These are phyloP conservation scores for Cyberlindnera sargentensis DNA, from an alignment of 805 yeast species.

Conservation along the genomic window DNA sequence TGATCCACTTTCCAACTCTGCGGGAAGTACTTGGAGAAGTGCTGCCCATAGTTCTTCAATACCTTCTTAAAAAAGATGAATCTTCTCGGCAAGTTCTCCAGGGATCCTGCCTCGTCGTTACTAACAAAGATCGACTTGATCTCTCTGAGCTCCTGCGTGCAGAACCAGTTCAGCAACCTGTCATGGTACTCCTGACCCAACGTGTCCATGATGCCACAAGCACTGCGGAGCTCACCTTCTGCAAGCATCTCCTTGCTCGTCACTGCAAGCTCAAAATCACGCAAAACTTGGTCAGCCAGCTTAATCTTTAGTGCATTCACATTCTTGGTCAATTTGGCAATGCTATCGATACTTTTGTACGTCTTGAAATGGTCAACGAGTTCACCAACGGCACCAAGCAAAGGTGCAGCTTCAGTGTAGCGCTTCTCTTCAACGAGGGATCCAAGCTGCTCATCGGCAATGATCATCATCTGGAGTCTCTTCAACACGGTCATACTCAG, in stretches of 20 bases:
- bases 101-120: slow-evolving; percentile 88
- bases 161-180: slow-evolving; percentile 66
- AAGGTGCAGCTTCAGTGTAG: slow-evolving; percentile 47
- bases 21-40: slow-evolving; percentile 54
- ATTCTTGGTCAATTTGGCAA: slow-evolving; percentile 55
- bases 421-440: slow-evolving; percentile 38
- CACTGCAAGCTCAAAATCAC: slow-evolving; percentile 57
- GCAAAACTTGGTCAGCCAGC: slow-evolving; percentile 61
- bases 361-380: slow-evolving; percentile 67
- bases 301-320: slow-evolving; percentile 53
- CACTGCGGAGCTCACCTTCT: slow-evolving; percentile 39
- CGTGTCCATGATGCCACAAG: slow-evolving; percentile 65
- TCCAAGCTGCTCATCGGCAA: slow-evolving; percentile 59
- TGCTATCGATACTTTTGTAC: slow-evolving; percentile 77
- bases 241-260: slow-evolving; percentile 23
- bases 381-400: slow-evolving; percentile 67
- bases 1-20: slow-evolving; percentile 62
- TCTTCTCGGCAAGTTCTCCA: slow-evolving; percentile 79
- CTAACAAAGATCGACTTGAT: slow-evolving; percentile 67
- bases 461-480: slow-evolving; percentile 77
- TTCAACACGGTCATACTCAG: slow-evolving; percentile 80
- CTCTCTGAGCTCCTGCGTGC: slow-evolving; percentile 63
- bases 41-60: slow-evolving; percentile 49
- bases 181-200: slow-evolving; percentile 51
- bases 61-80: slow-evolving; percentile 76